Conservation (phyloP, 2,329 filamentous ascomycete genomes). For the Emmonsia crescens region DNA sequence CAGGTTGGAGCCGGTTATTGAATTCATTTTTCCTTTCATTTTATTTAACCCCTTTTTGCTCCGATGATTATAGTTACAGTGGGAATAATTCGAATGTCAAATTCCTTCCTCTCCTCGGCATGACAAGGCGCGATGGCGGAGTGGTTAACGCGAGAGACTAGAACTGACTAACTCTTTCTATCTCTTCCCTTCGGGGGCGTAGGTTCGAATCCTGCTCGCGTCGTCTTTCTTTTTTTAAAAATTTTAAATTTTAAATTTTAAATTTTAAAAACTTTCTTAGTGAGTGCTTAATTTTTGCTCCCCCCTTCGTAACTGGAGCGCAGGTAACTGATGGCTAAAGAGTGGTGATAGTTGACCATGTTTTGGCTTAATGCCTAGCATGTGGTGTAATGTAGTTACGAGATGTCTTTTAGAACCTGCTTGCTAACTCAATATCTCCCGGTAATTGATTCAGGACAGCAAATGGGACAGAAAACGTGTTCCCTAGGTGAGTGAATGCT, state of each 20-base stretch:
- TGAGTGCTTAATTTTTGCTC: not conserved
- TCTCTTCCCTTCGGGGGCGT: constrained; percentile 5
- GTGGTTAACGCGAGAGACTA: constrained; percentile 6
- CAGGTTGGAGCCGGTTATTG: not conserved
- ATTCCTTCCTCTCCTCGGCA: rapidly evolving
- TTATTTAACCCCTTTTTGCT: not conserved
- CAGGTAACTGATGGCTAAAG: no score
- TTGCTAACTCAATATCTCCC: no score
- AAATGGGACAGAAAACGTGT: no score
- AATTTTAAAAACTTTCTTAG: not conserved
- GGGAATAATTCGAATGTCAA: not conserved
- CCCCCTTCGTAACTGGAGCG: not conserved
- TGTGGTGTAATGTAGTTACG: no score
- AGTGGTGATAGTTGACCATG: no score
- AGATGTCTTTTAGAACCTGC: no score
- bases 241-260: not conserved
- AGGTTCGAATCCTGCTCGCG: constrained; percentile 5
- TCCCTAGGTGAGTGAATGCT: not conserved
- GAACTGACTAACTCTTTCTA: not conserved
- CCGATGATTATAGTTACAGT: not conserved
- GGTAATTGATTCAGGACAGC: no score
- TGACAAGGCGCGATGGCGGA: constrained; percentile 3
- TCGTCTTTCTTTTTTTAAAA: not conserved
- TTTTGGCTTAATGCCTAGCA: no score
- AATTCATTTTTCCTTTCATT: not conserved